A percentile compares a stretch with the other conserved stretches of the same genome.
phyloP scores from a whole-genome alignment of 345 rosid genomes.

The Sisymbrium altissimum region DNA sequence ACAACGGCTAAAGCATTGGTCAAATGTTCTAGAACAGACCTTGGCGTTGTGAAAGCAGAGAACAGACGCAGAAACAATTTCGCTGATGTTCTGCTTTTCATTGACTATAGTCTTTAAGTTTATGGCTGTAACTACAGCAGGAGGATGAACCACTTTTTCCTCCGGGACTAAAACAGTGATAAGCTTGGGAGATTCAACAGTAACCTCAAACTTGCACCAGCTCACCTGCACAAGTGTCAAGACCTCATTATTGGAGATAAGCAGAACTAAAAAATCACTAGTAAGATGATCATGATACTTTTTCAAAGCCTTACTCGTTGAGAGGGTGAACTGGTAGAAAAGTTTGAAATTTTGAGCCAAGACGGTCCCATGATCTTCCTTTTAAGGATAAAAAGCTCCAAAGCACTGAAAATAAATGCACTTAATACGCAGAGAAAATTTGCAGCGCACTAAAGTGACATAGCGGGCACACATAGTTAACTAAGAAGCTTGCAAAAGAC shows the following conservation, averaged over 20 bases:
- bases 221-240: slow-evolving; percentile 61
- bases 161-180: slow-evolving; percentile 49
- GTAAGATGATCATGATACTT: neutral
- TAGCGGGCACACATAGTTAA: neutral
- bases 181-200: slow-evolving; percentile 65
- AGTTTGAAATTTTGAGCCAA: slow-evolving; percentile 82
- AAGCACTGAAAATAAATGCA: slow-evolving; percentile 59
- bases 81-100: slow-evolving; percentile 77
- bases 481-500: slow-evolving; percentile 4
- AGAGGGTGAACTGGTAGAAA: slow-evolving; percentile 62
- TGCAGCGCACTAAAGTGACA: neutral
- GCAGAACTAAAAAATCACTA: slow-evolving; percentile 9
- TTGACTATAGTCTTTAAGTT: slow-evolving; percentile 83
- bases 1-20: slow-evolving; percentile 17
- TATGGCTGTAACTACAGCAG: slow-evolving; percentile 84
- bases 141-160: slow-evolving; percentile 58
- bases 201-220: slow-evolving; percentile 96
- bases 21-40: slow-evolving; percentile 50
- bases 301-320: slow-evolving; percentile 57
- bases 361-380: slow-evolving; percentile 91
- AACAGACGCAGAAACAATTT: slow-evolving; percentile 87
- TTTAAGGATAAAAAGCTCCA: slow-evolving; percentile 91
- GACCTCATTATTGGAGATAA: slow-evolving; percentile 23
- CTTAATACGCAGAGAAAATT: neutral
- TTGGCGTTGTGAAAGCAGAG: slow-evolving; percentile 90